A percentile compares a stretch with the other conserved stretches of the same genome.
These are phyloP conservation scores for Pseudogymnoascus sp. DNA, from an alignment of 2,329 filamentous ascomycete genomes.

Conservation along the genomic window DNA sequence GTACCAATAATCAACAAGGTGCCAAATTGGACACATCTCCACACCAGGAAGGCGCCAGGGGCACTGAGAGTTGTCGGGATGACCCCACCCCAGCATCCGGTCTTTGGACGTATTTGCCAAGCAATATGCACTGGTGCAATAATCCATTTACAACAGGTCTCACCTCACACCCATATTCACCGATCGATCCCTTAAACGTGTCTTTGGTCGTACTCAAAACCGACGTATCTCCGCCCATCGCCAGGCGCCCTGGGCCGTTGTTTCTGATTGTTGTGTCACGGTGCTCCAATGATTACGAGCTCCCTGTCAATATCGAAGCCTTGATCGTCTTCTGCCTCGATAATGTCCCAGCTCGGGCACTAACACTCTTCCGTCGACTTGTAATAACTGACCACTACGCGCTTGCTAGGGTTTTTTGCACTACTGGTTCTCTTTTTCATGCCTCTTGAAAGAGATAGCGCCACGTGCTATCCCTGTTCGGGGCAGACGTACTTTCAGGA, in stretches of 20 bases:
- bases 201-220: not conserved
- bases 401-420: conserved; percentile 4
- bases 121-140: not conserved
- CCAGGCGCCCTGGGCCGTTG: not conserved
- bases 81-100: not conserved
- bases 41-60: conserved; percentile 6
- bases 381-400: conserved; percentile 1
- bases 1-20: conserved; percentile 4
- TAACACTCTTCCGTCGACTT: conserved; percentile 3
- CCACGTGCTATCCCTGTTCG: conserved; percentile 6
- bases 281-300: not conserved
- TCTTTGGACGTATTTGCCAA: not conserved
- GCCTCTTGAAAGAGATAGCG: not conserved
- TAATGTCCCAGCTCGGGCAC: conserved; percentile 4
- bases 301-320: conserved; percentile 3
- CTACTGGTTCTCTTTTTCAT: conserved; percentile 1
- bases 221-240: not conserved
- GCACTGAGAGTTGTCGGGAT: not conserved
- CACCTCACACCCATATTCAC: not conserved
- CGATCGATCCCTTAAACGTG: conserved; percentile 6
- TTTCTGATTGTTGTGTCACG: not conserved
- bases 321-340: not conserved
- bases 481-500: conserved; percentile 2
- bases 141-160: conserved; percentile 3
- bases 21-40: conserved; percentile 7